Conservation (phyloP, 345 rosid genomes). For the Ceriops tagal region DNA sequence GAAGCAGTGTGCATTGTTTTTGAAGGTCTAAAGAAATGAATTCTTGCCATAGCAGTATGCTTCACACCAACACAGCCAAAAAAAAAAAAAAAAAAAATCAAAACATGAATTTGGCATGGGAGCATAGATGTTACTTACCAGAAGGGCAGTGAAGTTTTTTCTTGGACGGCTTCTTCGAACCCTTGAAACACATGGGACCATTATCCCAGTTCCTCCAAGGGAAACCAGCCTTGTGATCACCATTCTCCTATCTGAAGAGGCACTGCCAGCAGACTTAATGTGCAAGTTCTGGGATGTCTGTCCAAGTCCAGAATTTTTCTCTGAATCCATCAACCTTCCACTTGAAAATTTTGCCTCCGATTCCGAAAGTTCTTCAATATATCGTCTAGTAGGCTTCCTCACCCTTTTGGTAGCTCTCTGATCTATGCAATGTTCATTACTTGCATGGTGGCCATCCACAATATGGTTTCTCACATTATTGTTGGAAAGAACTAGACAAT, state of each 20-base stretch:
- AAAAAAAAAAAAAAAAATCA: not conserved
- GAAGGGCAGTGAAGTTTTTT: conserved; percentile 75
- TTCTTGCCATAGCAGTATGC: not conserved
- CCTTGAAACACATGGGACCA: conserved; percentile 80
- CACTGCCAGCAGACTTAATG: conserved; percentile 39
- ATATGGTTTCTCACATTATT: conserved; percentile 32
- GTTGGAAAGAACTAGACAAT: conserved; percentile 29
- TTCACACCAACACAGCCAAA: not conserved
- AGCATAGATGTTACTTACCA: conserved; percentile 47
- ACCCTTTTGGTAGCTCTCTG: conserved; percentile 61
- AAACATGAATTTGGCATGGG: not conserved
- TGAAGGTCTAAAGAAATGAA: not conserved
- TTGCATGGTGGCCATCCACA: conserved; percentile 36
- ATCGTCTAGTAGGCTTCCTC: conserved; percentile 81
- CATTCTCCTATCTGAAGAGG: conserved; percentile 49
- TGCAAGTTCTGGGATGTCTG: conserved; percentile 38
- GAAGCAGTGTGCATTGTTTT: not conserved
- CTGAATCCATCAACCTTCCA: conserved; percentile 38
- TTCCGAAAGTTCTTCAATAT: conserved; percentile 83
- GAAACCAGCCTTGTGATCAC: conserved; percentile 67
- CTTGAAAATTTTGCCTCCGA: conserved; percentile 43
- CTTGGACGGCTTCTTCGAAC: conserved; percentile 93
- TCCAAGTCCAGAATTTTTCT: conserved; percentile 33
- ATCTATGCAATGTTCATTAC: conserved; percentile 50
- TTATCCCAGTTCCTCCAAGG: conserved; percentile 69